phyloP scores from a whole-genome alignment of 2,329 filamentous ascomycete genomes.

The Trichothecium roseum region DNA sequence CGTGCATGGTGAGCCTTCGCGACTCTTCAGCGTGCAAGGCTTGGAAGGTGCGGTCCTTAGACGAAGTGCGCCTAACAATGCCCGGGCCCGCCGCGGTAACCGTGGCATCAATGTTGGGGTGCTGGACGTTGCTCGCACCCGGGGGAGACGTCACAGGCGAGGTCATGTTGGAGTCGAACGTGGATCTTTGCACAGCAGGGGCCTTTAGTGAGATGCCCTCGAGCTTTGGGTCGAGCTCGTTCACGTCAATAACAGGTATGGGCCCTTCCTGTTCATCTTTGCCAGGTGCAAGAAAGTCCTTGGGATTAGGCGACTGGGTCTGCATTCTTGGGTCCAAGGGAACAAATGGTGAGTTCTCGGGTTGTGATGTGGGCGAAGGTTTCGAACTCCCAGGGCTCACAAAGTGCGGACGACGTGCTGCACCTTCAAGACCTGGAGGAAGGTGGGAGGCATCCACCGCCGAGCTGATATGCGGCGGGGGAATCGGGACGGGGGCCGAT shows the following conservation, averaged over 20 bases:
- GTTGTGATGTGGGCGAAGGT: constrained; percentile 20
- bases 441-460: constrained; percentile 14
- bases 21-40: constrained; percentile 36
- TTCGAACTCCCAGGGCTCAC: constrained; percentile 13
- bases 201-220: constrained; percentile 49
- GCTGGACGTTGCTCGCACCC: constrained; percentile 8
- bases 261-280: constrained; percentile 19
- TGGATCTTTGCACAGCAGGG: constrained; percentile 39
- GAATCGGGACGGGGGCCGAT: not conserved
- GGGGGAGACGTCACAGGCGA: constrained; percentile 18
- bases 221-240: constrained; percentile 46
- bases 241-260: constrained; percentile 43
- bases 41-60: constrained; percentile 33
- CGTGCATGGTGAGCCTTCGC: constrained; percentile 47
- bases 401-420: constrained; percentile 23
- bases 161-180: constrained; percentile 29
- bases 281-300: constrained; percentile 23
- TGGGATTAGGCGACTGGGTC: constrained; percentile 20
- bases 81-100: constrained; percentile 6
- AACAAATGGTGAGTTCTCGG: constrained; percentile 24
- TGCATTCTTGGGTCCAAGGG: constrained; percentile 36
- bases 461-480: constrained; percentile 6
- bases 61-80: constrained; percentile 14
- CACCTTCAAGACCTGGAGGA: constrained; percentile 22
- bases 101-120: too few species aligned